Percentiles rank a stretch among this genome's conserved stretches.
Evolutionary conservation across 768 basidiomycete species (phyloP).

Genomic region (Filobasidium floriforme): DNA sequence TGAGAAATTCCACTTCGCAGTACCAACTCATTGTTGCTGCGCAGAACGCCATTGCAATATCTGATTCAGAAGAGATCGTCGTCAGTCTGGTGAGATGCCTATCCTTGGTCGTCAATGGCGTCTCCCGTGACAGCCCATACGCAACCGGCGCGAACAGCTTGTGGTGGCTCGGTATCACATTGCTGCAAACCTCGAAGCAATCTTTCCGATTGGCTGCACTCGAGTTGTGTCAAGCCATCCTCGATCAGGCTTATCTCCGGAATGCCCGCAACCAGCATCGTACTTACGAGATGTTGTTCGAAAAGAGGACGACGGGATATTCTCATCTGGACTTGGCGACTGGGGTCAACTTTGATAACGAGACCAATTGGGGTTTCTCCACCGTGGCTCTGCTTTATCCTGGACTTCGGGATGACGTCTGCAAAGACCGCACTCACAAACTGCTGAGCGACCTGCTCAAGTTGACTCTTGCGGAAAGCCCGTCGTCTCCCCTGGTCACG

Average conservation of each 20-base stretch:
- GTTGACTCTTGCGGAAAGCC: conserved; percentile 8
- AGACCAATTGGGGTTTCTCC: conserved; percentile 14
- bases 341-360: conserved; percentile 17
- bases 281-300: conserved; percentile 7
- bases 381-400: conserved; percentile 12
- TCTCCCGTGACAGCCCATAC: conserved; percentile 17
- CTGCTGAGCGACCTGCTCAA: conserved; percentile 10
- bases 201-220: conserved; percentile 6
- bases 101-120: conserved; percentile 12
- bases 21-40: conserved; percentile 19
- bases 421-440: conserved; percentile 8
- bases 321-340: conserved; percentile 12
- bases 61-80: conserved; percentile 11
- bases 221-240: conserved; percentile 9
- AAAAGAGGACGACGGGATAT: not conserved
- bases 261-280: conserved; percentile 10
- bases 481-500: conserved; percentile 9
- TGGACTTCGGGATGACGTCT: conserved; percentile 10
- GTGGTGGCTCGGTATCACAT: conserved; percentile 15
- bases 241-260: conserved; percentile 9
- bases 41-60: conserved; percentile 15
- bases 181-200: conserved; percentile 14
- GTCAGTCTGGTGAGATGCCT: conserved; percentile 16
- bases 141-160: conserved; percentile 1
- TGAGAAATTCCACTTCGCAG: not conserved